Percentiles rank a stretch among this genome's conserved stretches.
These are phyloP conservation scores for Grifola frondosa DNA, from an alignment of 1,284 basidiomycete genomes.

Conservation along the genomic window DNA sequence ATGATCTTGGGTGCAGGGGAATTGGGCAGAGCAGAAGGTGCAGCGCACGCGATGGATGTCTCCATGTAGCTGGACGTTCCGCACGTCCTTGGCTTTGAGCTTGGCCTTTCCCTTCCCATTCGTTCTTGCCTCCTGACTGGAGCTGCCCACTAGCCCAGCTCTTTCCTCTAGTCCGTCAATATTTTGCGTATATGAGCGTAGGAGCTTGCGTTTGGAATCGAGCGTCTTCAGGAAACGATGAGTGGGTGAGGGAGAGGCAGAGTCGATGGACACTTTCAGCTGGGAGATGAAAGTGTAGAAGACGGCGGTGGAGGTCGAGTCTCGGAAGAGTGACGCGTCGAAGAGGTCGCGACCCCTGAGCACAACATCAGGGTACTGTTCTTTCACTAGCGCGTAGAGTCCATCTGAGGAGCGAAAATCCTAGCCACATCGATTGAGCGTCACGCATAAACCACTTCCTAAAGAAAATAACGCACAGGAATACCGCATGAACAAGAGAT, in stretches of 20 bases:
- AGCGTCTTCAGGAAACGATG: constrained; percentile 88
- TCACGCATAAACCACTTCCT: constrained; percentile 1
- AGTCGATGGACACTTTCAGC: constrained; percentile 80
- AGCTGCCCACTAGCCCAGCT: constrained; percentile 70
- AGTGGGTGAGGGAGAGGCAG: constrained; percentile 80
- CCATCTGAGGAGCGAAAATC: constrained; percentile 90
- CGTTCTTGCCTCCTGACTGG: constrained; percentile 50
- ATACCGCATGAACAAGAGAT: constrained; percentile 93
- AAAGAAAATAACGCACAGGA: constrained; percentile 56
- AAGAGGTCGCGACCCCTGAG: constrained; percentile 89
- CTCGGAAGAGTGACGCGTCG: constrained; percentile 83
- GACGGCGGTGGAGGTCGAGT: constrained; percentile 81
- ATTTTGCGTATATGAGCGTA: constrained; percentile 93
- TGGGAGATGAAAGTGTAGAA: constrained; percentile 95
- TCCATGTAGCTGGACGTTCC: constrained; percentile 90
- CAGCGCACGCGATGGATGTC: constrained; percentile 89
- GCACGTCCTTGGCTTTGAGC: constrained; percentile 65
- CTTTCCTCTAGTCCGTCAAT: constrained; percentile 90
- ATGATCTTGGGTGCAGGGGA: constrained; percentile 63
- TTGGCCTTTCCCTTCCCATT: constrained; percentile 63
- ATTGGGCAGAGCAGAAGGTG: constrained; percentile 76
- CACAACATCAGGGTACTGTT: constrained; percentile 79
- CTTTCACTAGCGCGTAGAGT: constrained; percentile 84
- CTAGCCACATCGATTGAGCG: constrained; percentile 38
- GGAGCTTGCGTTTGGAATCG: constrained; percentile 79